Evolutionary conservation across 768 basidiomycete genomes (phyloP), one percentile per base, ranked within the genome.

Genomic region (Tylopilus balloui): DNA sequence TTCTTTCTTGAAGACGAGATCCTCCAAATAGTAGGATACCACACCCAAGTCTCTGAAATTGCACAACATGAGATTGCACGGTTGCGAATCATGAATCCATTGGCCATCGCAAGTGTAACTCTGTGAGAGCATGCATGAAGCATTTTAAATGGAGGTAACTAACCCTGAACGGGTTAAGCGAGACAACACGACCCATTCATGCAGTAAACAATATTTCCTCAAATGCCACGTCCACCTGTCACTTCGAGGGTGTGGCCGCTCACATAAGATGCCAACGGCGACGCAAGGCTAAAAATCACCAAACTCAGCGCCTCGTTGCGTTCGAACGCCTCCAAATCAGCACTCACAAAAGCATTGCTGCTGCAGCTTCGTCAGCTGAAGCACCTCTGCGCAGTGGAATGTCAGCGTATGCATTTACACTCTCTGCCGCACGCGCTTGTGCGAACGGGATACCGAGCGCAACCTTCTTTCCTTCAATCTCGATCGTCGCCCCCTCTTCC

Each of bases 221-320:
- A 88, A 47, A 90, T 89, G 31, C 87, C 87, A 46, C 75, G 74
- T 35, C 90, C 90, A 28, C 89, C 89, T 31, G 89, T 91, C 19
- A 88, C 86, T 66, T 90, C 88, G 46, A 92, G 71, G 14, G 87
- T 90, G 68, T 91, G 90, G 8, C 89, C 89, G 39, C 78, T 80
- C 47, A 92, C 83, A 61, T 87, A 92, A 3, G 84, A 80, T 13
- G 88, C 85, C 20, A 92, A 71, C 10, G 87, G 87, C 13, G 86
- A 88, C 0, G 80, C 81, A 54, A 92, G 73, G 78, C 86, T 88
- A 21, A 55, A 52, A 52, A 17, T 47, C 7, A 44, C 27, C 37
- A 14, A 17, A 32, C 3, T 64, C 28, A 62, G 43, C 31, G 25
- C 17, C 41, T 10, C 38, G 24, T 29, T 34, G 37, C 2, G 44